These are phyloP conservation scores for Carnegiea gigantea DNA, from an alignment of 179 eudicot species.

Conservation along the genomic window DNA sequence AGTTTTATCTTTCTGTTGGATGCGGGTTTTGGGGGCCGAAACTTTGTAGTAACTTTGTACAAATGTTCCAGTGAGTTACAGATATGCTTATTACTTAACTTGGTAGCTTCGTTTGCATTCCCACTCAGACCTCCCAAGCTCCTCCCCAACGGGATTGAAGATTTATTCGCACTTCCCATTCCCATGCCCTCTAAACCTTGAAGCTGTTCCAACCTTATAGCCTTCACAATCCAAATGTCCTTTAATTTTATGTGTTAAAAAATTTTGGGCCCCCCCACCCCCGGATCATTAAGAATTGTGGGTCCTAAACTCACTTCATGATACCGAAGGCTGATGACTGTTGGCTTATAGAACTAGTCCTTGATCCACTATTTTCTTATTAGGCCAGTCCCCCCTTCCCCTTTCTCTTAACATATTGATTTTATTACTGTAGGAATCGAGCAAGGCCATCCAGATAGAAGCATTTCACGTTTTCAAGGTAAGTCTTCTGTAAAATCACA, in stretches of 20 bases:
- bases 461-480: conserved; percentile 98
- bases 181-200: background rate
- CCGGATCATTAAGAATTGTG: background rate
- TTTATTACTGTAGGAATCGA: conserved; percentile 56
- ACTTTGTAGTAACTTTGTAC: background rate
- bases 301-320: background rate
- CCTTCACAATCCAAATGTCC: background rate
- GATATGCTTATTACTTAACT: background rate
- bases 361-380: background rate
- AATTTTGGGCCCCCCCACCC: background rate
- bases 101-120: background rate
- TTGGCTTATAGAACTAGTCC: background rate
- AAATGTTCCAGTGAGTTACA: background rate
- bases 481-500: background rate
- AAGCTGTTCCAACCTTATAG: background rate
- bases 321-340: background rate
- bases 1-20: no score
- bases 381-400: no score
- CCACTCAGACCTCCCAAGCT: background rate
- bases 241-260: no score
- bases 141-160: background rate
- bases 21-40: background rate
- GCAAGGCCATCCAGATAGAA: conserved; percentile 95
- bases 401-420: background rate
- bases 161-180: background rate